Percentiles rank a stretch among this genome's conserved stretches.
These are phyloP conservation scores for Lotus japonicus DNA, from an alignment of 306 rosid genomes.

Conservation along the genomic window DNA sequence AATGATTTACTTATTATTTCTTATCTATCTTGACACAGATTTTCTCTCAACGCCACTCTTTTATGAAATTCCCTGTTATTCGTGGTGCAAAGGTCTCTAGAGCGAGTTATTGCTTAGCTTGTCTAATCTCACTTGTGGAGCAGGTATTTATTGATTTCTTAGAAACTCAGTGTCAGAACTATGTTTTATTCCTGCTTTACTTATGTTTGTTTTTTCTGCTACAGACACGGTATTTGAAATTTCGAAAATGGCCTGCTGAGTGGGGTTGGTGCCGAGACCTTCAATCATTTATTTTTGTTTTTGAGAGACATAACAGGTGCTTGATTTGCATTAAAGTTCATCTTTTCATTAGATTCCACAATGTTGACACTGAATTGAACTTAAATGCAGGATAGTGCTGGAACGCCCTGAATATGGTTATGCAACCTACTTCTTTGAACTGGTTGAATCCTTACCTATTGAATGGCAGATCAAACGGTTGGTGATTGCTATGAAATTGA, in stretches of 20 bases:
- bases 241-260: conserved; percentile 80
- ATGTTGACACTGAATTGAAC: conserved; percentile 19
- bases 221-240: conserved; percentile 66
- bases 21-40: conserved; percentile 42
- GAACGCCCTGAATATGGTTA: conserved; percentile 97
- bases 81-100: conserved; percentile 49
- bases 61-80: conserved; percentile 44
- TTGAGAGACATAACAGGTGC: conserved; percentile 85
- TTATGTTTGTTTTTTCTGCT: neutral
- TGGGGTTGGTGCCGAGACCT: conserved; percentile 99
- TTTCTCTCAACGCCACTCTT: conserved; percentile 46
- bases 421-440: conserved; percentile 95
- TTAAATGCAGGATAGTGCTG: conserved; percentile 70
- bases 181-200: conserved; percentile 2
- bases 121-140: conserved; percentile 85
- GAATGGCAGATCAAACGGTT: conserved; percentile 89
- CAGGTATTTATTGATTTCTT: conserved; percentile 51
- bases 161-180: neutral
- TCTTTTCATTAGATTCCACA: conserved; percentile 9
- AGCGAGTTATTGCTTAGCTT: conserved; percentile 71
- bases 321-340: conserved; percentile 17
- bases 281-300: conserved; percentile 84
- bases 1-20: neutral
- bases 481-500: conserved; percentile 80
- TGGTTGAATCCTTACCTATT: conserved; percentile 55